phyloP scores from a whole-genome alignment of 768 basidiomycete genomes.

The Boletus edulis region DNA sequence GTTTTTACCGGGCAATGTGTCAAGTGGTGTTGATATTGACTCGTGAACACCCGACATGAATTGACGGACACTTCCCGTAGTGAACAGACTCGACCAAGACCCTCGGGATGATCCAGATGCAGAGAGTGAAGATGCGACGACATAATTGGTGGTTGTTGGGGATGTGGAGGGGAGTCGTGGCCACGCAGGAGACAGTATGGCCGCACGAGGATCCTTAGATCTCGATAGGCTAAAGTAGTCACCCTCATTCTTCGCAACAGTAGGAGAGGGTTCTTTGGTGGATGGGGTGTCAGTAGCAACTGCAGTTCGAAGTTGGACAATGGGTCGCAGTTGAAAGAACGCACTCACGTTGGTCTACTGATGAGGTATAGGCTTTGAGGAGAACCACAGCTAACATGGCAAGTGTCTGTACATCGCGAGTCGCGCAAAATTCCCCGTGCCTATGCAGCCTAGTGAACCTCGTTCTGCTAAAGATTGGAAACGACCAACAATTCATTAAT shows the following conservation, averaged over 20 bases:
- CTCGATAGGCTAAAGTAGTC: constrained; percentile 59
- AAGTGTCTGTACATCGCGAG: constrained; percentile 77
- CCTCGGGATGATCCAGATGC: constrained; percentile 66
- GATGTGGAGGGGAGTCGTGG: constrained; percentile 46
- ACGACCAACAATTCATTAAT: constrained; percentile 49
- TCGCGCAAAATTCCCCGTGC: constrained; percentile 40
- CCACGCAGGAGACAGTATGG: constrained; percentile 50
- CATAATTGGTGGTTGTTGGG: constrained; percentile 37
- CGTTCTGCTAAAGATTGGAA: not conserved
- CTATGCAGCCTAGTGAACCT: constrained; percentile 27
- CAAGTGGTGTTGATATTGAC: constrained; percentile 40
- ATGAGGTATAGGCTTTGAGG: constrained; percentile 41
- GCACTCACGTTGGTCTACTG: constrained; percentile 16
- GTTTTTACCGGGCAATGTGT: constrained; percentile 21
- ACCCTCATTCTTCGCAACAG: constrained; percentile 28
- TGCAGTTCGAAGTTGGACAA: not conserved
- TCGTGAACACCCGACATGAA: constrained; percentile 64
- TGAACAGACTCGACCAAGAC: constrained; percentile 81
- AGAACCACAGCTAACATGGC: constrained; percentile 74
- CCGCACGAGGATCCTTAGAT: constrained; percentile 37
- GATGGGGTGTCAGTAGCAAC: constrained; percentile 13
- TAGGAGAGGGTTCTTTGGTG: constrained; percentile 16
- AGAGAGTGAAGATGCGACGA: constrained; percentile 39
- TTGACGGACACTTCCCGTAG: constrained; percentile 62
- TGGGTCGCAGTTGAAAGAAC: not conserved